These are phyloP conservation scores for Clarireedia monteithiana DNA, from an alignment of 2,329 filamentous ascomycete genomes.

Conservation along the genomic window DNA sequence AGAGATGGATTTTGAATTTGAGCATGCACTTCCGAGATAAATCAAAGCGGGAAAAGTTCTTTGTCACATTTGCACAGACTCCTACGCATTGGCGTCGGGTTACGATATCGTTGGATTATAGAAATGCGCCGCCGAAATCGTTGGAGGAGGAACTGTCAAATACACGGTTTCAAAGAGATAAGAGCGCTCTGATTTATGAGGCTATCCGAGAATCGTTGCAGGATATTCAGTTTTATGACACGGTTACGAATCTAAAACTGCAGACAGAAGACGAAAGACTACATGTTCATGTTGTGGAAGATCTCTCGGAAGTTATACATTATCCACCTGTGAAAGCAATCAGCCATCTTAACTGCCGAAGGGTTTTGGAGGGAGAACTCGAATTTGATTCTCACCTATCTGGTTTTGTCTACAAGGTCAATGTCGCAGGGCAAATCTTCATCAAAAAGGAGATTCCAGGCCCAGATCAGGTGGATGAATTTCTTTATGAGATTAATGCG, in stretches of 20 bases:
- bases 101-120: conserved; percentile 90
- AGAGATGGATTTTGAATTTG: conserved; percentile 89
- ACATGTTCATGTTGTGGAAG: conserved; percentile 96
- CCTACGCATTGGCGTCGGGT: conserved; percentile 77
- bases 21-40: conserved; percentile 97
- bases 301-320: conserved; percentile 77
- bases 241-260: conserved; percentile 90
- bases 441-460: conserved; percentile 99
- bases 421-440: conserved; percentile 56
- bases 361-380: conserved; percentile 65
- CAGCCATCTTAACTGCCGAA: conserved; percentile 60
- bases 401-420: conserved; percentile 94
- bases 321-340: conserved; percentile 71
- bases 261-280: conserved; percentile 81
- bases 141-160: conserved; percentile 75
- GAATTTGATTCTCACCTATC: conserved; percentile 89
- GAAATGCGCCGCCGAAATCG: conserved; percentile 68
- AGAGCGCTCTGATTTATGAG: conserved; percentile 88
- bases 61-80: conserved; percentile 83
- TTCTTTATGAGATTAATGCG: conserved; percentile 94
- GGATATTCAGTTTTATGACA: conserved; percentile 95
- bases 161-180: conserved; percentile 80
- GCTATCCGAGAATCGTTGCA: conserved; percentile 83
- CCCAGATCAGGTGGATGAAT: conserved; percentile 91
- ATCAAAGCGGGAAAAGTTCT: conserved; percentile 93